phyloP scores from a whole-genome alignment of 164 flowering plant species.

The Brasenia schreberi region DNA sequence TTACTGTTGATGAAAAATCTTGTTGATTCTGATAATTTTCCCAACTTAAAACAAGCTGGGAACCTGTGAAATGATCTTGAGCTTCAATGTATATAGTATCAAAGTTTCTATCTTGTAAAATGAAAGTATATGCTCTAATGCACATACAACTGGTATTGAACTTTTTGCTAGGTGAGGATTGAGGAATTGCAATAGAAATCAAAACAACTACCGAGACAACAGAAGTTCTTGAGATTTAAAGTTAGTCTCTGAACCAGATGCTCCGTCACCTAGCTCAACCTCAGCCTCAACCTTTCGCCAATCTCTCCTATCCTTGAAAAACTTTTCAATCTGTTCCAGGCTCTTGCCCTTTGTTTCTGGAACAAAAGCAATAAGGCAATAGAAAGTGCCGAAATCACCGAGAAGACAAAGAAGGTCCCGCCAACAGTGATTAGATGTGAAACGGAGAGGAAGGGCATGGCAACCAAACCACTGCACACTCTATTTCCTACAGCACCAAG shows the following conservation, averaged over 20 bases:
- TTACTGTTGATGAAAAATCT: too few species aligned
- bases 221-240: too few species aligned
- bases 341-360: slow-evolving; percentile 95
- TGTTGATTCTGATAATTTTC: too few species aligned
- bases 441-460: slow-evolving; percentile 87
- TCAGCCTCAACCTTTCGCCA: slow-evolving; percentile 23
- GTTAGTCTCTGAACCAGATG: slow-evolving; percentile 47
- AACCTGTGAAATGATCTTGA: too few species aligned
- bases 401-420: slow-evolving; percentile 69
- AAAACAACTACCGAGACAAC: too few species aligned
- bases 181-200: too few species aligned
- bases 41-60: too few species aligned
- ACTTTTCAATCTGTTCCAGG: slow-evolving; percentile 67
- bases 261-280: slow-evolving; percentile 63
- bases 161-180: too few species aligned
- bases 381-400: slow-evolving; percentile 49
- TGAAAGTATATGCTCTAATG: too few species aligned
- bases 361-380: slow-evolving; percentile 43
- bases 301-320: slow-evolving; percentile 38
- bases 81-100: too few species aligned
- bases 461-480: slow-evolving; percentile 71
- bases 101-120: too few species aligned
- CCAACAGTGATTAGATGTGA: slow-evolving; percentile 49
- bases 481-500: slow-evolving; percentile 89
- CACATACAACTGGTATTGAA: too few species aligned